phyloP scores from a whole-genome alignment of 306 rosid genomes.

The Citrullus colocynthis region DNA sequence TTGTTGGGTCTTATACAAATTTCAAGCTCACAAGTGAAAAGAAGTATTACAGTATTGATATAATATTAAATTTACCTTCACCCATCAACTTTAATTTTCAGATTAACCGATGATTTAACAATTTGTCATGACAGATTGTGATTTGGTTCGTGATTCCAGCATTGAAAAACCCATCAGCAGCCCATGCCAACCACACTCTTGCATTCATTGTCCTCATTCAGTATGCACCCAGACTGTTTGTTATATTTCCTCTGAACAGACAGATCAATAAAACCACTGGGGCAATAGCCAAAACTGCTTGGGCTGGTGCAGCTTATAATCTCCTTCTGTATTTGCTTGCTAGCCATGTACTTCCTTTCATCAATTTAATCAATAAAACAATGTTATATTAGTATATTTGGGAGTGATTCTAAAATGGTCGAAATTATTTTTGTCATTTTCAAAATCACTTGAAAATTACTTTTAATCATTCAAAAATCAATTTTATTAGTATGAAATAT shows the following conservation, averaged over 20 bases:
- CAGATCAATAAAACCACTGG: slow-evolving; percentile 66
- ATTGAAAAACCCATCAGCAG: slow-evolving; percentile 28
- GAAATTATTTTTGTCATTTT: no score
- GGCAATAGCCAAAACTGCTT: slow-evolving; percentile 59
- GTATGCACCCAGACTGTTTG: slow-evolving; percentile 56
- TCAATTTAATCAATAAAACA: background rate
- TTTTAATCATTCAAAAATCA: no score
- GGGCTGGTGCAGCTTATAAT: slow-evolving; percentile 78
- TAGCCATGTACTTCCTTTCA: slow-evolving; percentile 47
- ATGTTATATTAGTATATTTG: no score
- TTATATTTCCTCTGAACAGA: slow-evolving; percentile 58
- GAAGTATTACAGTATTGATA: no score
- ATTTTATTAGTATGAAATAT: no score
- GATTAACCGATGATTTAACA: no score
- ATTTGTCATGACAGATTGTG: slow-evolving; percentile 33
- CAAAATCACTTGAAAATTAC: no score
- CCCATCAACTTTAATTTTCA: no score
- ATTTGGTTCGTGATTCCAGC: slow-evolving; percentile 79
- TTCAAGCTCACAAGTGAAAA: no score
- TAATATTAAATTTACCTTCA: no score
- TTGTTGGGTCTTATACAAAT: no score
- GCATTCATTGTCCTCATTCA: slow-evolving; percentile 74
- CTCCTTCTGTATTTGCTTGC: slow-evolving; percentile 60
- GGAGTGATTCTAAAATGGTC: no score
- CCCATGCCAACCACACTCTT: slow-evolving; percentile 60